These are phyloP conservation scores for Calocybe gambosa DNA, from an alignment of 1,284 basidiomycete species.

Conservation along the genomic window DNA sequence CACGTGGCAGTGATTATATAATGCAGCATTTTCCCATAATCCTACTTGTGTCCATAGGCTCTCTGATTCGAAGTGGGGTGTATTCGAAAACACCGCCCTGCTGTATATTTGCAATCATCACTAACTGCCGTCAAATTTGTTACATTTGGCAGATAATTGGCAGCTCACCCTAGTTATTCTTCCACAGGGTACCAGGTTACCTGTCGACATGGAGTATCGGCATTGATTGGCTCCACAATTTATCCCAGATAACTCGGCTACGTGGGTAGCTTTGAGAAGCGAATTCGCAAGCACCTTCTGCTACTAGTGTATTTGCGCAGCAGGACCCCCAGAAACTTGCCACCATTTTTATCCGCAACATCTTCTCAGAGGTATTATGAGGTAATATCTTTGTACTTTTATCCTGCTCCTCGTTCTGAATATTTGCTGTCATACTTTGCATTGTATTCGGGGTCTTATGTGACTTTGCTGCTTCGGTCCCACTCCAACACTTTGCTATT, in stretches of 20 bases:
- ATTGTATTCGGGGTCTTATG: neutral
- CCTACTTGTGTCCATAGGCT: neutral
- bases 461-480: neutral
- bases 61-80: neutral
- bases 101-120: too few relatives aligned
- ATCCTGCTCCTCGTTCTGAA: too few relatives aligned
- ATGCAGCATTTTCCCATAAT: too few relatives aligned
- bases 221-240: neutral
- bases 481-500: conserved; percentile 10
- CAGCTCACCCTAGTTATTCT: conserved; percentile 1
- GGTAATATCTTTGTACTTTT: too few relatives aligned
- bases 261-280: neutral
- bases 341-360: too few relatives aligned
- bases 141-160: conserved; percentile 1
- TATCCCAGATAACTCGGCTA: neutral
- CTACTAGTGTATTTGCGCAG: neutral
- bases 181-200: neutral
- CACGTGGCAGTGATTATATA: neutral
- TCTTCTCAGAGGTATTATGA: neutral
- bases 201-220: neutral
- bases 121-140: neutral
- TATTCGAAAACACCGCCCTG: neutral
- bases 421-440: too few relatives aligned
- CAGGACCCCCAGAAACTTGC: neutral
- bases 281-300: neutral